Percentiles rank a stretch among this genome's conserved stretches.
phyloP scores from a whole-genome alignment of 2,329 filamentous ascomycete genomes.

The Colletotrichum australisinense region DNA sequence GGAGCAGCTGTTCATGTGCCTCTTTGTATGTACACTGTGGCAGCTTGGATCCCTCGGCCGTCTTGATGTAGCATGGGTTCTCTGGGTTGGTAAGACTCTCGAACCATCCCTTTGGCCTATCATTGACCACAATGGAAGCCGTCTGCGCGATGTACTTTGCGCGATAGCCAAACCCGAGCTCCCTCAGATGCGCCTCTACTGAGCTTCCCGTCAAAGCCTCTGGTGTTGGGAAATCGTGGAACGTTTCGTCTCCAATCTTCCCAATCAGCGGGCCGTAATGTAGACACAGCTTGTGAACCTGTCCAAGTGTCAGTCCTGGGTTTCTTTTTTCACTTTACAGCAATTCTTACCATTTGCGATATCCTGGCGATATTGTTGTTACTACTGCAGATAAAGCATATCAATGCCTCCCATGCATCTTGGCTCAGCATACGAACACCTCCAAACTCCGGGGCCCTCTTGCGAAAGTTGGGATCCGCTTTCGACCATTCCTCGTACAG shows the following conservation, averaged over 20 bases:
- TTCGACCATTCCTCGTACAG: slow-evolving; percentile 91
- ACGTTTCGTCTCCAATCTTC: slow-evolving; percentile 74
- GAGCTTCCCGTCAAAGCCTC: slow-evolving; percentile 75
- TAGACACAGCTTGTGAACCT: slow-evolving; percentile 87
- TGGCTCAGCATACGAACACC: slow-evolving; percentile 94
- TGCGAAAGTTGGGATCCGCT: slow-evolving; percentile 88
- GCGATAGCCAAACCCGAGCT: slow-evolving; percentile 92
- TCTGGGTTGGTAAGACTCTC: slow-evolving; percentile 82
- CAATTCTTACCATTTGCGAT: slow-evolving; percentile 81
- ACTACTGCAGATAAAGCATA: slow-evolving; percentile 97
- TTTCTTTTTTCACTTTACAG: not conserved
- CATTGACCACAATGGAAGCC: slow-evolving; percentile 76
- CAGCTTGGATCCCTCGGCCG: slow-evolving; percentile 56
- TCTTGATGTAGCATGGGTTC: slow-evolving; percentile 65
- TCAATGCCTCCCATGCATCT: slow-evolving; percentile 93
- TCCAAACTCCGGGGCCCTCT: slow-evolving; percentile 86
- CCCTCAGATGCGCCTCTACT: slow-evolving; percentile 84
- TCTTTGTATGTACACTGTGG: slow-evolving; percentile 74
- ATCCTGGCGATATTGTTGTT: slow-evolving; percentile 98
- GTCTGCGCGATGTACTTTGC: slow-evolving; percentile 94
- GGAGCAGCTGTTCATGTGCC: slow-evolving; percentile 84
- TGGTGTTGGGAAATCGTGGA: slow-evolving; percentile 89
- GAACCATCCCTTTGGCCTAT: slow-evolving; percentile 80
- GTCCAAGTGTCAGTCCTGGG: not conserved
- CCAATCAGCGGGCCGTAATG: slow-evolving; percentile 86